Conservation (phyloP, 2,329 filamentous ascomycete species). For the Monosporascus sp. region DNA sequence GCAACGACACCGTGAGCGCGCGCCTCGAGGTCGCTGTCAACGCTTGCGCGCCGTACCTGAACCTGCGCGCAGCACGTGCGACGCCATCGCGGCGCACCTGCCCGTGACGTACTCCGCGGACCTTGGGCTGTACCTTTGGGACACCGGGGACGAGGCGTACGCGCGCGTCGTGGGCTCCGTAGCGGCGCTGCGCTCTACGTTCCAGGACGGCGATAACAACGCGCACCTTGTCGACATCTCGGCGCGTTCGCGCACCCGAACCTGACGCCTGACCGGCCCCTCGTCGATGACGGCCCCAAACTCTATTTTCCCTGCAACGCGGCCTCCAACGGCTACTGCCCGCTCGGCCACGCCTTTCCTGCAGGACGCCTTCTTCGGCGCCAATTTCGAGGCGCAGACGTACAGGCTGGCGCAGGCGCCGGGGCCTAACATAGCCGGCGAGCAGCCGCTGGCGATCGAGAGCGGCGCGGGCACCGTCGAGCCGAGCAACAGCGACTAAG, state of each 20-base stretch:
- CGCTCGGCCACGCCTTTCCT: slow-evolving; percentile 35
- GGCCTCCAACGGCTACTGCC: slow-evolving; percentile 13
- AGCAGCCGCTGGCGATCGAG: slow-evolving; percentile 3
- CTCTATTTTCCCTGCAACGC: slow-evolving; percentile 35
- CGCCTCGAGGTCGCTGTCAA: slow-evolving; percentile 20
- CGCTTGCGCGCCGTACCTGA: slow-evolving; percentile 29
- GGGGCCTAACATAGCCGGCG: slow-evolving; percentile 2
- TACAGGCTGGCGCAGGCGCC: slow-evolving; percentile 7
- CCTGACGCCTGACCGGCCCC: slow-evolving; percentile 29
- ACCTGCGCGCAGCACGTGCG: slow-evolving; percentile 31
- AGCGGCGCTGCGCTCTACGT: slow-evolving; percentile 30
- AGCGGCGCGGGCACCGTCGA: slow-evolving; percentile 1
- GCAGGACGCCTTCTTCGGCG: slow-evolving; percentile 34
- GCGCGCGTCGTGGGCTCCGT: slow-evolving; percentile 29
- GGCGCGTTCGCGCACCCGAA: slow-evolving; percentile 29
- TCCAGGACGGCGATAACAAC: slow-evolving; percentile 19
- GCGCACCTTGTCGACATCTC: slow-evolving; percentile 31
- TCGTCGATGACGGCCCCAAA: slow-evolving; percentile 19
- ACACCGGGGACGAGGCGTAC: slow-evolving; percentile 23
- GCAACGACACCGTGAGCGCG: slow-evolving; percentile 13
- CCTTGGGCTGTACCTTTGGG: slow-evolving; percentile 33
- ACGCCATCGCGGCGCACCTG: slow-evolving; percentile 28
- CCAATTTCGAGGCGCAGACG: slow-evolving; percentile 2
- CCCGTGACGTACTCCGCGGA: slow-evolving; percentile 26
- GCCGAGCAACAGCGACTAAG: slow-evolving; percentile 11